Conservation (phyloP, 2,329 filamentous ascomycete species). For the Sporothrix variecibatus region DNA sequence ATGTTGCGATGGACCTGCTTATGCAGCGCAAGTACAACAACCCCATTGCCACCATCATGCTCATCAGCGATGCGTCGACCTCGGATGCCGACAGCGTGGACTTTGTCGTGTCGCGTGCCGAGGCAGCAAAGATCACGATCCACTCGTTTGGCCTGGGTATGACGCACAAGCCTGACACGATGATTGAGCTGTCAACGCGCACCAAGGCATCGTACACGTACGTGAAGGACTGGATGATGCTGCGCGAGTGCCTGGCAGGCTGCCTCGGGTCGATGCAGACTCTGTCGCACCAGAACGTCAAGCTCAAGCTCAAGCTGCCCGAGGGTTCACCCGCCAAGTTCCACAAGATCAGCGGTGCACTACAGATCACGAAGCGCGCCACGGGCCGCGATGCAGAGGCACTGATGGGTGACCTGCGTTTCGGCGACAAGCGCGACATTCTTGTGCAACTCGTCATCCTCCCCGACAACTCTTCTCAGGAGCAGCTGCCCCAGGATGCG, state of each 20-base stretch:
- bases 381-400: slow-evolving; percentile 94
- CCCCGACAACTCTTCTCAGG: slow-evolving; percentile 79
- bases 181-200: slow-evolving; percentile 93
- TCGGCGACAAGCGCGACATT: slow-evolving; percentile 92
- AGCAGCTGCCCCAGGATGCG: slow-evolving; percentile 85
- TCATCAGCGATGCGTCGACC: slow-evolving; percentile 96
- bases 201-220: slow-evolving; percentile 98
- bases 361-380: slow-evolving; percentile 95
- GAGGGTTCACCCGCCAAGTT: slow-evolving; percentile 98
- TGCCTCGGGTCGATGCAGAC: slow-evolving; percentile 91
- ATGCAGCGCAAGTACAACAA: slow-evolving; percentile 98
- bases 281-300: slow-evolving; percentile 97
- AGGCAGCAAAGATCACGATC: slow-evolving; percentile 95
- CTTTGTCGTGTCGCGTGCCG: slow-evolving; percentile 93
- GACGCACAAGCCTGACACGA: slow-evolving; percentile 97
- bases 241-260: slow-evolving; percentile 91
- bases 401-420: slow-evolving; percentile 84
- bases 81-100: slow-evolving; percentile 94
- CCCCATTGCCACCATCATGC: slow-evolving; percentile 88
- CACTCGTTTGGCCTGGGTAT: slow-evolving; percentile 95
- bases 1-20: slow-evolving; percentile 95
- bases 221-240: slow-evolving; percentile 99
- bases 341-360: slow-evolving; percentile 93
- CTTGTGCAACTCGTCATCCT: slow-evolving; percentile 91
- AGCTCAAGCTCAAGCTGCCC: slow-evolving; percentile 87